These are phyloP conservation scores for Fusarium tricinctum DNA, from an alignment of 2,329 filamentous ascomycete genomes.

Conservation along the genomic window DNA sequence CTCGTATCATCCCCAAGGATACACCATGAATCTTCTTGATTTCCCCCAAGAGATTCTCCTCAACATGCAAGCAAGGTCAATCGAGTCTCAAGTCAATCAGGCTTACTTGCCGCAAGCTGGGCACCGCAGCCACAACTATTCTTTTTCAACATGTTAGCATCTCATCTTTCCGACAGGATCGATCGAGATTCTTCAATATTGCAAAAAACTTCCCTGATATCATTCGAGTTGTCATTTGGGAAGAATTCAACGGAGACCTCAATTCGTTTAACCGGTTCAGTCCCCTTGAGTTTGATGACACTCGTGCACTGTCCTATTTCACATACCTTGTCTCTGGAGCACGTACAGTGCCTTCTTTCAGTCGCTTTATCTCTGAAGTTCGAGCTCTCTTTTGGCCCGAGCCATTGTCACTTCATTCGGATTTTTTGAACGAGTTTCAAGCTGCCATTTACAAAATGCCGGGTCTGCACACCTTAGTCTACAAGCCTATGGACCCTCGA, in stretches of 20 bases:
- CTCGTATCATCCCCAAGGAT: too few species aligned
- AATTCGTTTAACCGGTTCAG: not conserved
- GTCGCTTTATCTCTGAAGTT: too few species aligned
- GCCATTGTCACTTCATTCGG: not conserved
- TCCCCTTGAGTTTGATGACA: too few species aligned
- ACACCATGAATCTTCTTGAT: not conserved
- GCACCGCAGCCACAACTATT: not conserved
- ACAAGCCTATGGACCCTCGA: constrained; percentile 14
- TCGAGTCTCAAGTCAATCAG: constrained; percentile 9
- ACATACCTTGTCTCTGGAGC: not conserved
- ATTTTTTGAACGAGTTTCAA: not conserved
- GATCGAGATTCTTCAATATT: constrained; percentile 6
- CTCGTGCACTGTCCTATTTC: not conserved
- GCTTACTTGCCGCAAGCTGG: constrained; percentile 3
- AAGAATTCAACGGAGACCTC: constrained; percentile 15
- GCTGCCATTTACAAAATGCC: not conserved
- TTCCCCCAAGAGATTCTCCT: constrained; percentile 5
- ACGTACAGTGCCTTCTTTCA: too few species aligned
- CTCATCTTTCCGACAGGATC: constrained; percentile 4
- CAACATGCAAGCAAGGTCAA: not conserved
- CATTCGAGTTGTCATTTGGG: constrained; percentile 15
- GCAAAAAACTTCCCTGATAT: not conserved
- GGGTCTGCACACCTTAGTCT: constrained; percentile 15
- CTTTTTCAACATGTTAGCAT: constrained; percentile 14
- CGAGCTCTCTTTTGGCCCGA: constrained; percentile 3